Percentiles rank a stretch among this genome's conserved stretches.
Conservation (phyloP, 225 moss, liverwort and hornwort genomes). For the Bryum argenteum region DNA sequence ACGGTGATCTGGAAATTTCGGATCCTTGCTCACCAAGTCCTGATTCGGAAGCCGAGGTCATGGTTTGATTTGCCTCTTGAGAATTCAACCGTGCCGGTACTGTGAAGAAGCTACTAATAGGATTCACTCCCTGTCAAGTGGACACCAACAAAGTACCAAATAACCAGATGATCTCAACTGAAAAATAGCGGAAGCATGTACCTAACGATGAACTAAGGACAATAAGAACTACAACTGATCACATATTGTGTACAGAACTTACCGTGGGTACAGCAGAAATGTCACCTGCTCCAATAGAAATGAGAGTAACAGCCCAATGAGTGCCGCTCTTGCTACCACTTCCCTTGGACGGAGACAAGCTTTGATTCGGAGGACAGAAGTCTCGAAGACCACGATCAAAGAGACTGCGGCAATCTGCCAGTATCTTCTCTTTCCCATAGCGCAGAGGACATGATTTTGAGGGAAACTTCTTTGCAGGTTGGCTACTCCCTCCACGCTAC, state of each 20-base stretch:
- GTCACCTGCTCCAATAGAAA: slow-evolving; percentile 73
- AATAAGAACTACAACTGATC: slow-evolving; percentile 8
- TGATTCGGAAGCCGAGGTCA: slow-evolving; percentile 25
- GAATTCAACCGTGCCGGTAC: slow-evolving; percentile 37
- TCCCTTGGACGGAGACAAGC: slow-evolving; percentile 68
- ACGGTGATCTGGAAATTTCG: slow-evolving; percentile 17
- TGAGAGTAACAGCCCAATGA: slow-evolving; percentile 80
- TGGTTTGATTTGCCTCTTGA: slow-evolving; percentile 26
- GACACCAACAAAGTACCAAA: slow-evolving; percentile 19
- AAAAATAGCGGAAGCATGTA: not conserved
- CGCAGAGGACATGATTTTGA: slow-evolving; percentile 83
- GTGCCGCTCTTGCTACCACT: slow-evolving; percentile 34
- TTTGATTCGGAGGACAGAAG: slow-evolving; percentile 62
- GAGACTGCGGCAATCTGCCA: slow-evolving; percentile 65
- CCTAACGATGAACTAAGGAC: not conserved
- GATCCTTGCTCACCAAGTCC: slow-evolving; percentile 25
- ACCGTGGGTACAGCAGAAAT: slow-evolving; percentile 67
- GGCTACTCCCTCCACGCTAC: slow-evolving; percentile 48
- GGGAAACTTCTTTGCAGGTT: slow-evolving; percentile 67
- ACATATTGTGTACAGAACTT: slow-evolving; percentile 13
- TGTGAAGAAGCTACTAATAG: slow-evolving; percentile 76
- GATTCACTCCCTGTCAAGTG: slow-evolving; percentile 65
- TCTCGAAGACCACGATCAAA: slow-evolving; percentile 82
- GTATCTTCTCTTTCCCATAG: slow-evolving; percentile 83
- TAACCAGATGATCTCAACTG: not conserved